Conservation (phyloP, 1,139 yeast genomes). For the Yamadazyma trypodendri region DNA sequence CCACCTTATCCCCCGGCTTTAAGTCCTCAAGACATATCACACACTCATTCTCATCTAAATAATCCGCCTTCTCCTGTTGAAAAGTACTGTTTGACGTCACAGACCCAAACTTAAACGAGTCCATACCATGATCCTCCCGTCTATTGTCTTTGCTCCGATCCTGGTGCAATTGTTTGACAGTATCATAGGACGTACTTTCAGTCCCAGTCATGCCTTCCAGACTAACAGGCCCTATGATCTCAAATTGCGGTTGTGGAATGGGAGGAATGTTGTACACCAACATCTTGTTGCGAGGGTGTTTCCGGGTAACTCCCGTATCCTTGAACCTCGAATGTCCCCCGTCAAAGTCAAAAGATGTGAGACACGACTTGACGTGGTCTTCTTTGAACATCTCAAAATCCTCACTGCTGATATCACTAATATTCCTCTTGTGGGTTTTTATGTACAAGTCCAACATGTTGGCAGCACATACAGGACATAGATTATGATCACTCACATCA, state of each 20-base stretch:
- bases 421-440: conserved; percentile 24
- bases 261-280: conserved; percentile 74
- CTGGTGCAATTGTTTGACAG: conserved; percentile 8
- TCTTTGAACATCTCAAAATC: conserved; percentile 54
- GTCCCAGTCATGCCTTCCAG: neutral
- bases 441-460: conserved; percentile 58
- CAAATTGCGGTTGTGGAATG: conserved; percentile 43
- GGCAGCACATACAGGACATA: conserved; percentile 47
- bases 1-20: conserved; percentile 82
- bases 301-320: conserved; percentile 25
- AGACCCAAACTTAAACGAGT: conserved; percentile 20
- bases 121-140: neutral
- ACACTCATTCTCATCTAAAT: conserved; percentile 64
- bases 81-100: conserved; percentile 25
- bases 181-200: conserved; percentile 17
- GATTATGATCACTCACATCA: conserved; percentile 31
- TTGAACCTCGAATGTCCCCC: conserved; percentile 54
- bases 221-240: conserved; percentile 22
- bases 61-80: conserved; percentile 23
- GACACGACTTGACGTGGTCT: conserved; percentile 67
- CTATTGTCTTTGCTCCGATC: neutral
- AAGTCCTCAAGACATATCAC: conserved; percentile 91
- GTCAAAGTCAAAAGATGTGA: conserved; percentile 63
- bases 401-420: conserved; percentile 21
- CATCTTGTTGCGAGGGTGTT: conserved; percentile 68